Evolutionary conservation across 305 asterid species (phyloP), one percentile per base, ranked within the genome.

Genomic region (Fraxinus latifolia): DNA sequence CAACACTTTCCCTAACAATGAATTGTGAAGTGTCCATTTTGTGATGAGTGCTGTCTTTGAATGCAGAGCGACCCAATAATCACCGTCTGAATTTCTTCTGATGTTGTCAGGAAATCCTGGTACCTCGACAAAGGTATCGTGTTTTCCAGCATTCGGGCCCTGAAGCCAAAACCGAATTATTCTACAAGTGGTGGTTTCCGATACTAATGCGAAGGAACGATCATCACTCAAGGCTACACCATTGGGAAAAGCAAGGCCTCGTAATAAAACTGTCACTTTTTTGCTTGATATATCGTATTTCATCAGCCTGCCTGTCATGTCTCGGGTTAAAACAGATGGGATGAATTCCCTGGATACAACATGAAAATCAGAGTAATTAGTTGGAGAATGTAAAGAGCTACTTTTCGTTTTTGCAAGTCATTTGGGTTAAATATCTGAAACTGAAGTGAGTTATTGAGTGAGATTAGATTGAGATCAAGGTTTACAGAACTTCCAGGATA

Each of bases 51-150:
- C 90, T 0, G 80, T 53, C 82, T 90, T 92, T 0, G 92, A 84
- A 80, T 94, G 95, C 83, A 94, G 77, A 8, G 91, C 97, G 0
- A 94, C 95, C 97, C 98, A 94, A 70, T 89, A 94, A 0, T 92
- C 94, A 3, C 97, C 96, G 7, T 84, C 87, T 0, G 87, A 77
- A 78, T 90, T 92, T 80, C 92, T 85, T 83, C 94, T 90, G 15
- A 94, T 83, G 82, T 94, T 94, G 91, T 94, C 97, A 0, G 94
- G 93, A 81, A 82, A 90, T 53, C 98, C 97, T 1, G 93, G 90
- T 0, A 94, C 76, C 75, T 87, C 89, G 2, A 89, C 89, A 37
- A 94, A 88, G 3, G 75, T 77, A 0, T 88, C 90, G 11, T 81
- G 83, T 23, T 77, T 87, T 14, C 97, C 93, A 8, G 92, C 91